Conservation (phyloP, 1,284 basidiomycete genomes). For the Pulchroboletus neoregius region DNA sequence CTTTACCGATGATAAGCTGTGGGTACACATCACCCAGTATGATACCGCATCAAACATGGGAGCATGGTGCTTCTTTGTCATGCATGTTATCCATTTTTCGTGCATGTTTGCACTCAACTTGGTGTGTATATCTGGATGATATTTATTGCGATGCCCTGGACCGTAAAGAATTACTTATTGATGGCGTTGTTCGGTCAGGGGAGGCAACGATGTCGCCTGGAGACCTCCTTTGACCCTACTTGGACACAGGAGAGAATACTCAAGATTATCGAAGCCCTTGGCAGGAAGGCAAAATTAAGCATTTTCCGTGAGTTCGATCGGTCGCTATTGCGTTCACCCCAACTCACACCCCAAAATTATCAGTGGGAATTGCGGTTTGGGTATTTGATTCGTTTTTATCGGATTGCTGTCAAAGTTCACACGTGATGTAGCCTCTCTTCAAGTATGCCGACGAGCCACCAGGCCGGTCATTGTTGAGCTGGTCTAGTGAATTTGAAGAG, state of each 20-base stretch:
- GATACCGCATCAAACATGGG: conserved; percentile 71
- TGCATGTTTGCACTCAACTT: conserved; percentile 59
- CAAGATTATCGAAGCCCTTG: conserved; percentile 55
- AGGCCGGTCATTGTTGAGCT: conserved; percentile 45
- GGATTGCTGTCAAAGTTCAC: conserved; percentile 11
- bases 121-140: conserved; percentile 40
- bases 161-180: neutral
- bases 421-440: conserved; percentile 49
- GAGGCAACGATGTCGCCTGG: conserved; percentile 33
- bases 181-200: conserved; percentile 19
- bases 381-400: conserved; percentile 37
- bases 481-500: conserved; percentile 59
- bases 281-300: conserved; percentile 62
- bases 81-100: conserved; percentile 67
- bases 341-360: conserved; percentile 13
- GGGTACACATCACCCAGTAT: conserved; percentile 69
- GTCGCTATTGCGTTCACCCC: neutral
- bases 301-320: conserved; percentile 53
- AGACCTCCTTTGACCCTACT: conserved; percentile 28
- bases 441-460: conserved; percentile 58
- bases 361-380: conserved; percentile 63
- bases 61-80: conserved; percentile 72
- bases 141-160: neutral
- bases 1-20: conserved; percentile 62
- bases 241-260: conserved; percentile 59